Conservation (phyloP, 2,329 filamentous ascomycete genomes). For the Phialemoniopsis sp. region DNA sequence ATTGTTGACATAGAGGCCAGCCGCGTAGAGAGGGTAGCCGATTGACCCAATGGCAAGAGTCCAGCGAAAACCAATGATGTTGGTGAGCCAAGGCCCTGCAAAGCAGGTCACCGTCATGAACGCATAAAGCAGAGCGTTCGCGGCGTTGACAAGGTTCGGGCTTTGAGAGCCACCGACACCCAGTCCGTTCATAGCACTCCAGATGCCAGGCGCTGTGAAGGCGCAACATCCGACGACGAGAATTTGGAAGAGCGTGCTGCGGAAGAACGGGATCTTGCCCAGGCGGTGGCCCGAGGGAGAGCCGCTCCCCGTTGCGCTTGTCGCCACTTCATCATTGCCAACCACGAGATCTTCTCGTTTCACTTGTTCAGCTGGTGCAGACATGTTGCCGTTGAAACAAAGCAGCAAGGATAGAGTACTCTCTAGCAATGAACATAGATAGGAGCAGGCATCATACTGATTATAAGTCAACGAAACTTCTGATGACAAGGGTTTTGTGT, state of each 20-base stretch:
- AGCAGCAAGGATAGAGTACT: too few relatives aligned
- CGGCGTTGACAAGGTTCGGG: conserved; percentile 65
- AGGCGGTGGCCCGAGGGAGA: too few relatives aligned
- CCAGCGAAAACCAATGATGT: conserved; percentile 29
- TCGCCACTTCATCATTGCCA: too few relatives aligned
- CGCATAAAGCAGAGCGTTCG: conserved; percentile 68
- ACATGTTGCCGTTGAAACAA: too few relatives aligned
- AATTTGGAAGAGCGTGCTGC: conserved; percentile 30
- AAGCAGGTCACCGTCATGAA: conserved; percentile 60
- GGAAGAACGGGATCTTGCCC: conserved; percentile 10
- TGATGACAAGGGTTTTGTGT: too few relatives aligned
- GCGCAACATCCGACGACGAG: conserved; percentile 51
- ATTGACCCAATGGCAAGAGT: conserved; percentile 39
- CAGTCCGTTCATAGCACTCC: conserved; percentile 70
- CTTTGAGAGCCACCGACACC: conserved; percentile 64
- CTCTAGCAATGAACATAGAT: too few relatives aligned
- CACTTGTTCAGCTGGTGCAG: too few relatives aligned
- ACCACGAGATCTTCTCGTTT: too few relatives aligned
- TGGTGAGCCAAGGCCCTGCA: conserved; percentile 28
- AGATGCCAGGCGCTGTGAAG: conserved; percentile 67
- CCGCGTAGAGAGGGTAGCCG: conserved; percentile 62
- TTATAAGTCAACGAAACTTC: too few relatives aligned
- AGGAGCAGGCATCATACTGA: too few relatives aligned
- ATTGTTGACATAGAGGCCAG: conserved; percentile 63
- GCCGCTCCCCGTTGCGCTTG: too few relatives aligned